Base-by-base conservation (phyloP, 148 eudicot species). In the Dysphania ambrosioides region DNA sequence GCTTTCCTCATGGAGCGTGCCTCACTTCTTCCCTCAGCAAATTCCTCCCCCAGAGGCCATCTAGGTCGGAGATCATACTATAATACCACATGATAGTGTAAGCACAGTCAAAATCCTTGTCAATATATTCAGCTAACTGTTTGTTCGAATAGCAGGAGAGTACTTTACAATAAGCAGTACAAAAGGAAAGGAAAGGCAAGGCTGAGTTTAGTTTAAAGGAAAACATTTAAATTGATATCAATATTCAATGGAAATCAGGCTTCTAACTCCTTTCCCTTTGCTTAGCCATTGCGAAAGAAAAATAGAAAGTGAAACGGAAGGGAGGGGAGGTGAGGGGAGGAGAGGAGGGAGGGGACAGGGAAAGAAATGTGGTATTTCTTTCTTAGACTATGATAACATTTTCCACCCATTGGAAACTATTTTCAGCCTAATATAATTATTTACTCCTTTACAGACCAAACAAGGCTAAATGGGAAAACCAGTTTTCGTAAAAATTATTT, bases 1-100 rank as follows among this genome's bases (percentile, higher is more conserved):
- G 99, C 99, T 9, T 68, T 87, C 82, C 79, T 90, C 84, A 95
- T 10, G 30, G 99, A 95, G 44, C 99, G 93, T 36, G 99, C 97
- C 78, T 84, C 91, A 68, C 96, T 95, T 85, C 79, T 86, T 71
- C 99, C 99, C 85, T 88, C 79, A 11, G 90, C 91, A 74, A 82
- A 89, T 79, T 92, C 99, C 79, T 92, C 99, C 24, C 99, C 99
- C 78, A 95, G 75, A 21, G 99, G 97, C 99, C 99, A 95, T 76
- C 99, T 87, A 56, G 99, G 92, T 62, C 97, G 83, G 72, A 95
- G 61, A 87, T 95, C 99, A 79, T 87, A 79, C 99, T 95, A 81
- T 29, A 64, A 15, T 23, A 58, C 38, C 64, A 51, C 12, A 2
- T 1, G 24, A 21, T 18, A 26, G 19, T 15, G 15, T 26, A 3